phyloP scores from a whole-genome alignment of 352 stramenopile genomes.

The Blastocystis sp. region DNA sequence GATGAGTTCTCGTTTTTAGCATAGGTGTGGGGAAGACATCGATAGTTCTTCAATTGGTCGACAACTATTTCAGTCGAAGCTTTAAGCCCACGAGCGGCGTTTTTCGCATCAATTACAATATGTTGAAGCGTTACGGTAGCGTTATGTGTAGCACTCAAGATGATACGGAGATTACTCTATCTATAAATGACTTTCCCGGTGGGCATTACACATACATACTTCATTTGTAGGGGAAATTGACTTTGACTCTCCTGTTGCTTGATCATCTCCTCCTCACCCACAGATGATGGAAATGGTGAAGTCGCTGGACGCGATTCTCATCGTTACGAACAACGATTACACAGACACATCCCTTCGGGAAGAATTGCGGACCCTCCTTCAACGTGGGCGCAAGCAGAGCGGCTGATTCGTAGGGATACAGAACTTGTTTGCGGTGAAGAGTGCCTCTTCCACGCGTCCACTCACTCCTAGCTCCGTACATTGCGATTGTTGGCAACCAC shows the following conservation, averaged over 20 bases:
- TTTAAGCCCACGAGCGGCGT: slow-evolving; percentile 24
- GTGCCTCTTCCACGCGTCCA: not conserved
- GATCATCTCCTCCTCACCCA: not conserved
- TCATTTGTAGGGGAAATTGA: not conserved
- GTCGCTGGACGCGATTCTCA: slow-evolving; percentile 23
- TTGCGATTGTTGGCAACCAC: slow-evolving; percentile 7
- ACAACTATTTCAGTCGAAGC: slow-evolving; percentile 33
- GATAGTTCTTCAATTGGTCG: slow-evolving; percentile 15
- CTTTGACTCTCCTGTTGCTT: not conserved
- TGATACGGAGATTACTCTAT: not conserved
- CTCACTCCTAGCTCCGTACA: slow-evolving; percentile 19
- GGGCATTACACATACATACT: not conserved
- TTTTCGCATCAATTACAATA: slow-evolving; percentile 13
- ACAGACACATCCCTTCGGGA: not conserved
- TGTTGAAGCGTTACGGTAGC: not conserved
- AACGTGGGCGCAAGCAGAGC: not conserved
- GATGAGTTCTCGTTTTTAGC: not conserved
- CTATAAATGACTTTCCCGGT: slow-evolving; percentile 30
- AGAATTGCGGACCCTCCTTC: not conserved
- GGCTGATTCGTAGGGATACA: no score
- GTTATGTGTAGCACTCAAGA: not conserved
- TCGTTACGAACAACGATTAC: slow-evolving; percentile 2
- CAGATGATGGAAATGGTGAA: not conserved
- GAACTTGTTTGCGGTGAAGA: slow-evolving; percentile 7
- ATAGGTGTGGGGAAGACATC: slow-evolving; percentile 46